Evolutionary conservation across 139 green algal species (phyloP), one percentile per base, ranked within the genome.

Genomic region (Ulvella scutata): DNA sequence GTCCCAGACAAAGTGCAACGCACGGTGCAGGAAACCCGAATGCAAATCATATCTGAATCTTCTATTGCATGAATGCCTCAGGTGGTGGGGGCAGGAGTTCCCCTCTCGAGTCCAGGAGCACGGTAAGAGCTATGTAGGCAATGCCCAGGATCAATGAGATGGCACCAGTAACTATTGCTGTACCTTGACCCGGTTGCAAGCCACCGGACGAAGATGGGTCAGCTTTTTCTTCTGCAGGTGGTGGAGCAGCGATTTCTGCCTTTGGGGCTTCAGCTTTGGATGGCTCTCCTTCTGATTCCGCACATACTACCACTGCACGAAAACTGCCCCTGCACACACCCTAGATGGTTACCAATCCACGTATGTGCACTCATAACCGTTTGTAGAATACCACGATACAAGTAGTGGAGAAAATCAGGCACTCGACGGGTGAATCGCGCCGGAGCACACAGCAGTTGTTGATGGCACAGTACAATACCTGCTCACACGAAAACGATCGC

Each of bases 111-210:
- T 90, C 81, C 43, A 91, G 72, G 4, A 87, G 13, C 61, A 76
- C 76, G 2, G 87, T 84, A 28, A 91, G 73, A 6, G 74, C 81
- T n/a, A 91, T 78, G 73, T 89, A 91, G 0, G 80, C 87, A 2
- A 90, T 73, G 9, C 87, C 87, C 51, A 88, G 83, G 38, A 91
- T 72, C 62, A 88, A 75, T 7, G 83, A 89, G 51, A 90, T 87
- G 72, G 78, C 80, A 7, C 87, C 87, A 4, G 87, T 91, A 9
- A 88, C 79, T 36, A 91, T 83, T 13, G 87, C 85, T 38, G 82
- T 90, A 60, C 85, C 85, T 73, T 89, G 83, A 34, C 85, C 85
- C 38, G 51, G 51, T 26, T 67, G 31, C 13, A 67, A 26, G 20
- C 51, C 51, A n/a, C n/a, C 9, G 51, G n/a, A 36, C 0, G 10